A percentile compares a stretch with the other conserved stretches of the same genome.
Evolutionary conservation across 1,284 basidiomycete species (phyloP).

Genomic region (Tylopilus sp.): DNA sequence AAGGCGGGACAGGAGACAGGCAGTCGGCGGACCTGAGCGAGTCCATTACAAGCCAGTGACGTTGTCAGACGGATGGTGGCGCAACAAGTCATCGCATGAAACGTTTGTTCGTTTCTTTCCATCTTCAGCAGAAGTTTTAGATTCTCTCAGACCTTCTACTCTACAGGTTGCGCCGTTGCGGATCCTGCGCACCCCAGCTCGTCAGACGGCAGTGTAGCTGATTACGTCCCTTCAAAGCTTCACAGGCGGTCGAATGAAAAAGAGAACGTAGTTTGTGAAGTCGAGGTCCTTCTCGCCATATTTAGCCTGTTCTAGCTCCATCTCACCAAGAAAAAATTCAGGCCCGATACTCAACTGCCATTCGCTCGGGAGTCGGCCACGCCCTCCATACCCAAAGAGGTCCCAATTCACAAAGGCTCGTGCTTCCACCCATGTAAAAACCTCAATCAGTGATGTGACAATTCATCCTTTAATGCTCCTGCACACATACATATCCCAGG

Average conservation of each 20-base stretch:
- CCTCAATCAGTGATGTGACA: neutral
- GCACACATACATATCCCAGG: conserved; percentile 19
- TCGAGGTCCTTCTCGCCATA: neutral
- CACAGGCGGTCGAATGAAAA: neutral
- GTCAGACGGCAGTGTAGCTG: no score
- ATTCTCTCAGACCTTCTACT: neutral
- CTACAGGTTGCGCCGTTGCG: no score
- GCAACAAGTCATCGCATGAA: neutral
- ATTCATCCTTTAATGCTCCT: conserved; percentile 7
- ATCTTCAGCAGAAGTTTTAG: neutral
- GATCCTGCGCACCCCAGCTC: no score
- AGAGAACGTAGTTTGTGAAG: neutral
- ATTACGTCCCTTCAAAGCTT: neutral
- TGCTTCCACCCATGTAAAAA: conserved; percentile 9
- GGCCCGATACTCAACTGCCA: neutral
- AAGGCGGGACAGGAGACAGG: no score
- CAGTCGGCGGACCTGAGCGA: neutral
- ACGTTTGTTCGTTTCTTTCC: no score
- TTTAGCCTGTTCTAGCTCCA: neutral
- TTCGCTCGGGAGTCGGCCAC: neutral
- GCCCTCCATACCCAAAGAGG: neutral
- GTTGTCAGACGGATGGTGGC: neutral
- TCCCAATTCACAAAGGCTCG: neutral
- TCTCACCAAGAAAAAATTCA: conserved; percentile 5
- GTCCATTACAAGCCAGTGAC: neutral